phyloP scores from a whole-genome alignment of 257 asterid species.

The Solanum megistacrolobum region DNA sequence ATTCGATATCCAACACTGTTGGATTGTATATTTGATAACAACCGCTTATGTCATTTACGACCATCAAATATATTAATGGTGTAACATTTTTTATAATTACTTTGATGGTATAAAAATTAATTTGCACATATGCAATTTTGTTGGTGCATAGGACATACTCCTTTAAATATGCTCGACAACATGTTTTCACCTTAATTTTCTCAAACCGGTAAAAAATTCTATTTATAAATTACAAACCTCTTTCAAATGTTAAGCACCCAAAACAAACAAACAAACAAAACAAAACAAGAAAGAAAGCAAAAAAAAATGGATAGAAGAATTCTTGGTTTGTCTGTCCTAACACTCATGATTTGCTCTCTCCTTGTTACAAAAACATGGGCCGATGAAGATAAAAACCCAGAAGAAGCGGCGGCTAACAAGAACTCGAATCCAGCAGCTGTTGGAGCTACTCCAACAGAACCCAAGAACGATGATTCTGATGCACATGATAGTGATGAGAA shows the following conservation, averaged over 20 bases:
- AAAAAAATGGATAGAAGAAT: not conserved
- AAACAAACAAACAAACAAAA: not conserved
- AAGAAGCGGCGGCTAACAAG: not conserved
- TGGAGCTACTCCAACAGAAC: not conserved
- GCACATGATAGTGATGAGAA: not conserved
- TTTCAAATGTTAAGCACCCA: not conserved
- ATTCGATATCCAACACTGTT: not conserved
- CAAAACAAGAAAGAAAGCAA: not conserved
- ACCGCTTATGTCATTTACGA: not conserved
- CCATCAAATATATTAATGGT: not conserved
- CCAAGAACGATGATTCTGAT: not conserved
- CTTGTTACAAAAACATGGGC: not conserved
- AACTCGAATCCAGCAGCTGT: not conserved
- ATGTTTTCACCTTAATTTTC: not conserved
- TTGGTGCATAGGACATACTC: not conserved
- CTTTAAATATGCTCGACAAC: not conserved
- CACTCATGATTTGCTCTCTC: not conserved
- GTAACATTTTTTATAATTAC: not conserved
- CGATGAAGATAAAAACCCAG: not conserved
- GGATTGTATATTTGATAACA: not conserved
- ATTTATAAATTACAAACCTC: not conserved
- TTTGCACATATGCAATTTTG: not conserved
- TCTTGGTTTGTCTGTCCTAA: not conserved
- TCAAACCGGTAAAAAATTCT: not conserved
- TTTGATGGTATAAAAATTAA: not conserved